phyloP scores from a whole-genome alignment of 2,329 filamentous ascomycete species.

The Bipolaris oryzae region DNA sequence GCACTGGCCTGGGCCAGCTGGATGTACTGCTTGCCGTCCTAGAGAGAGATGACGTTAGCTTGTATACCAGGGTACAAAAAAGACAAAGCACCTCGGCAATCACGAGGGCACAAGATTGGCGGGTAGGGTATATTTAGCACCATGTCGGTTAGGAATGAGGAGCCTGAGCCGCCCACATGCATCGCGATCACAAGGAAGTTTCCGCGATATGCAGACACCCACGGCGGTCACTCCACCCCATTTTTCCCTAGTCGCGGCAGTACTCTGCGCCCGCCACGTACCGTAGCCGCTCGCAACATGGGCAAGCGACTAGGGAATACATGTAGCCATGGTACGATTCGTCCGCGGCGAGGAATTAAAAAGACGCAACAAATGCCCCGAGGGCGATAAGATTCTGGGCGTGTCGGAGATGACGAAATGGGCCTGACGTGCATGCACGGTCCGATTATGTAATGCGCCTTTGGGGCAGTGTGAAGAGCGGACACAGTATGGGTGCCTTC shows the following conservation, averaged over 20 bases:
- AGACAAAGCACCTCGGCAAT: constrained; percentile 3
- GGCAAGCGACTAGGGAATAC: constrained; percentile 5
- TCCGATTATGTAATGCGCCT: constrained; percentile 10
- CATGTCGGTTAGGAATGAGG: neutral
- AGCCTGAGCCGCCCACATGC: constrained; percentile 5
- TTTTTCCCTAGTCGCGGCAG: constrained; percentile 11
- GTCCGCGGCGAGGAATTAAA: neutral
- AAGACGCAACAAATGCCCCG: constrained; percentile 11
- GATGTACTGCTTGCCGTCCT: constrained; percentile 77
- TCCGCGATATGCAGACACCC: constrained; percentile 14
- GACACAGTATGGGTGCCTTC: constrained; percentile 18
- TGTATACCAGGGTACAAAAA: constrained; percentile 3
- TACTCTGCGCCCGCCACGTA: constrained; percentile 3
- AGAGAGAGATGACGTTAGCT: constrained; percentile 13
- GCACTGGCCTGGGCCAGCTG: constrained; percentile 61
- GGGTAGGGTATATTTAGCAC: constrained; percentile 7
- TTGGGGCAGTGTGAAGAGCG: constrained; percentile 8
- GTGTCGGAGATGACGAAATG: constrained; percentile 23
- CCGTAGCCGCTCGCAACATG: constrained; percentile 14
- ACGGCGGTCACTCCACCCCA: constrained; percentile 17
- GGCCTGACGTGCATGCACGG: constrained; percentile 23
- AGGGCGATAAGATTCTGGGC: constrained; percentile 19
- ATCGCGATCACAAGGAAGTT: constrained; percentile 1
- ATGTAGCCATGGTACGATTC: constrained; percentile 1
- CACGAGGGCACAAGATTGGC: neutral